Evolutionary conservation across 306 rosid species (phyloP), one percentile per base, ranked within the genome.

Genomic region (Cicer cuneatum): DNA sequence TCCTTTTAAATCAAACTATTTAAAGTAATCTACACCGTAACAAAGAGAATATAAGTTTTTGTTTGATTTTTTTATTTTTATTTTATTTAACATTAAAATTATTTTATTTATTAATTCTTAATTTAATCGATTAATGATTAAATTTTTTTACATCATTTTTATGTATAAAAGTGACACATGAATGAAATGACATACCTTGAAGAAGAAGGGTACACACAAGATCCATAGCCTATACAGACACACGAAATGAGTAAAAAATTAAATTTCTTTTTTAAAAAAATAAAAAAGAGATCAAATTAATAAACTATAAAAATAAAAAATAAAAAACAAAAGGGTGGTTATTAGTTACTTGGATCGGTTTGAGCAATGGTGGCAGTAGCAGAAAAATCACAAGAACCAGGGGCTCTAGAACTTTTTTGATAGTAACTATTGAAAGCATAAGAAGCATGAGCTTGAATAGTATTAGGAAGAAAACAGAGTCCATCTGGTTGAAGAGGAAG

Each of bases 381-480:
- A 37, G 89, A 66, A 66, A 94, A 92, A 81, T 83, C 96, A 43
- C 98, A 94, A 10, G 92, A 82, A 3, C 96, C 99, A 16, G 96
- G 92, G 1, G 90, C 92, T 85, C 86, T 88, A 1, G 77, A 65
- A 52, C 74, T 84, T 33, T 81, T 80, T 19, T 89, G 93, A 65
- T 80, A 95, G 79, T 42, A 92, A 74, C 96, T 92, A 65, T 95
- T 79, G 89, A 90, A 95, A 57, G 98, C 99, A 64, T 90, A 95
- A 7, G 99, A 94, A 78, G 99, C 84, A 54, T 90, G 99, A 9
- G 98, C 99, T 53, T 89, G 99, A 74, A 94, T 79, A 15, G 97
- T 91, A 73, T 94, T 94, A 0, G 99, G 99, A 0, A 94, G 92
- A 63, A 71, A 94, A 21, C 99, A 94, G 5, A 94, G 88, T 0